These are phyloP conservation scores for Amylocarpus encephaloides DNA, from an alignment of 2,329 filamentous ascomycete species.

Conservation along the genomic window DNA sequence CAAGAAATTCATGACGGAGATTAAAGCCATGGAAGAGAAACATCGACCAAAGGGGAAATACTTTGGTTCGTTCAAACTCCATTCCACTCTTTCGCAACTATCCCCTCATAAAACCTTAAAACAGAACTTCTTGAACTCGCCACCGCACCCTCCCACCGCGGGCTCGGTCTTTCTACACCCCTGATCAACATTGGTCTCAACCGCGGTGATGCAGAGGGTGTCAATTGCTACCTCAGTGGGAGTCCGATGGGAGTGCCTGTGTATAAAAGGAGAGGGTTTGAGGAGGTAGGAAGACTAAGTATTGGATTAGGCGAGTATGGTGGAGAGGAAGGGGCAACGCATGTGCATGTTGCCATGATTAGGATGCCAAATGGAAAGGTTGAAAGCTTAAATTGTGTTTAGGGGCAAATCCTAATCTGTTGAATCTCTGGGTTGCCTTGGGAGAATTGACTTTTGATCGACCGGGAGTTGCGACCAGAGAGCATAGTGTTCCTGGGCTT, in stretches of 20 bases:
- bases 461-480: no score
- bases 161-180: background rate
- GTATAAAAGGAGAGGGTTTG: conserved; percentile 3
- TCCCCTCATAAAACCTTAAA: no score
- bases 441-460: no score
- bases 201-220: background rate
- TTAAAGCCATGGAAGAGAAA: background rate
- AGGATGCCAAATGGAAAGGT: background rate
- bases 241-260: conserved; percentile 3
- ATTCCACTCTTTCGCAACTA: no score
- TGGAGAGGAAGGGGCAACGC: background rate
- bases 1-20: background rate
- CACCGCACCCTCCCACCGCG: background rate
- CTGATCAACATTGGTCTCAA: background rate
- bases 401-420: no score
- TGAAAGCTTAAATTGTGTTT: background rate
- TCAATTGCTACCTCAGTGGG: background rate
- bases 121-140: conserved; percentile 2
- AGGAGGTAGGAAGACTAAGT: background rate
- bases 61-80: background rate
- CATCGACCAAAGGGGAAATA: background rate
- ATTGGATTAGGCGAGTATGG: conserved; percentile 29
- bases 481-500: no score
- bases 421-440: no score
- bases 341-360: conserved; percentile 3